Base-by-base conservation (phyloP, 257 asterid species). In the Penstemon newberryi region DNA sequence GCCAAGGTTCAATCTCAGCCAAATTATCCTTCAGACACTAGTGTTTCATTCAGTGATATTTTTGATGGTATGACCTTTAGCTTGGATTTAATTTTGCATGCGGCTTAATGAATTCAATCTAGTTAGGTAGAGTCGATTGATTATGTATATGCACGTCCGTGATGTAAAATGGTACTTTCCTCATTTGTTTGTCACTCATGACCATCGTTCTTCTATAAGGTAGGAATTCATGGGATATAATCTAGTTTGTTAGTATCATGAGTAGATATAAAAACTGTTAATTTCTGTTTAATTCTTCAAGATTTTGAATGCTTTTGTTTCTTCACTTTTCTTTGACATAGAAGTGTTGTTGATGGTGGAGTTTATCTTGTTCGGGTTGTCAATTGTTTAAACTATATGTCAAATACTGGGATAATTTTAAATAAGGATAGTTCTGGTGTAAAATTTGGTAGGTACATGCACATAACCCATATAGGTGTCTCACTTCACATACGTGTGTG, bases 1-100 rank as follows among this genome's bases (percentile, higher is more conserved):
- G 98, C 98, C 67, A 82, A 80, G 73, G 80, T 87, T 57, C 89
- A 86, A 67, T 64, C 84, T 78, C 89, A 70, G 18, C 12, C 80
- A 37, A 76, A 43, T 67, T 67, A 70, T 69, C 67, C 87, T 53
- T 75, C 84, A 1, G 80, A 84, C 46, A 55, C 53, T 65, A 74
- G 65, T 60, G 63, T 73, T 39, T 75, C 70, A 5, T 44, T 59
- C 47, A 76, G 61, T 78, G 90, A 87, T 78, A 77, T 71, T 74
- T 51, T 82, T 51, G 69, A 71, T 40, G 92, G 98, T 92, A 85
- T 8, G 62, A 70, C 46, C 65, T 68, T 72, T 64, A 19, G 61
- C 52, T 33, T 66, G 64, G 69, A 25, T 69, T 49, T 71, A n/a
- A 46, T 55, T 65, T 64, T 38, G 69, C 60, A n/a, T 50, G 54